phyloP scores from a whole-genome alignment of 129 eudicot genomes.

The Flaveria linearis region DNA sequence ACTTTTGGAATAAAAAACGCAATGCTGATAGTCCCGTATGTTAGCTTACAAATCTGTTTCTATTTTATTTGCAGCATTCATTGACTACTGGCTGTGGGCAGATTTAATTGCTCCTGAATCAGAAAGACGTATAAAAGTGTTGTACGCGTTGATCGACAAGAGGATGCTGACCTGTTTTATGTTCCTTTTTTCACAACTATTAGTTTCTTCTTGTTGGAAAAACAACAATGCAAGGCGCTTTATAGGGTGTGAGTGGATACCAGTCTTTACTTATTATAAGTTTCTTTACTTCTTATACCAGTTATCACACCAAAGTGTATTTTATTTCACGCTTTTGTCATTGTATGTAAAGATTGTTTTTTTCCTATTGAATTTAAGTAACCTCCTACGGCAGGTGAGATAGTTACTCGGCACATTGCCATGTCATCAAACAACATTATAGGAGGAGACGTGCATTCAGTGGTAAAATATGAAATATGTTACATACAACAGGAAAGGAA shows the following conservation, averaged over 20 bases:
- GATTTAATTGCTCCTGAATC: slow-evolving; percentile 88
- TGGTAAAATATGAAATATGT: neutral
- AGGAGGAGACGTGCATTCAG: neutral
- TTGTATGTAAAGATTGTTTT: neutral
- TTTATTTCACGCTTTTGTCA: neutral
- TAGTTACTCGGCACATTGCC: neutral
- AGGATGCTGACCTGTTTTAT: slow-evolving; percentile 90
- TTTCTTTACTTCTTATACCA: neutral
- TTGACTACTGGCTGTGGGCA: slow-evolving; percentile 97
- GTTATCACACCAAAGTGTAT: neutral
- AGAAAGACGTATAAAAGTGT: slow-evolving; percentile 69
- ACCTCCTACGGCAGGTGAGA: neutral
- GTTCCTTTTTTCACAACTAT: slow-evolving; percentile 95
- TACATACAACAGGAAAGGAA: neutral
- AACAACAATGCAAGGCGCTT: slow-evolving; percentile 94
- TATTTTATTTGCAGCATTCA: slow-evolving; percentile 66
- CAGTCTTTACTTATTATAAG: slow-evolving; percentile 8
- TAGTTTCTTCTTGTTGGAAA: slow-evolving; percentile 92
- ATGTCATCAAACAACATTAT: neutral
- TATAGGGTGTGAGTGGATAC: slow-evolving; percentile 99
- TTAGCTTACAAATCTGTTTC: neutral
- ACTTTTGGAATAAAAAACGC: neutral
- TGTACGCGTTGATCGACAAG: slow-evolving; percentile 67
- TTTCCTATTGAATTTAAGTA: neutral
- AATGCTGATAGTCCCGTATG: neutral